Conservation (phyloP, 306 rosid species). For the Erythrophleum fordii region DNA sequence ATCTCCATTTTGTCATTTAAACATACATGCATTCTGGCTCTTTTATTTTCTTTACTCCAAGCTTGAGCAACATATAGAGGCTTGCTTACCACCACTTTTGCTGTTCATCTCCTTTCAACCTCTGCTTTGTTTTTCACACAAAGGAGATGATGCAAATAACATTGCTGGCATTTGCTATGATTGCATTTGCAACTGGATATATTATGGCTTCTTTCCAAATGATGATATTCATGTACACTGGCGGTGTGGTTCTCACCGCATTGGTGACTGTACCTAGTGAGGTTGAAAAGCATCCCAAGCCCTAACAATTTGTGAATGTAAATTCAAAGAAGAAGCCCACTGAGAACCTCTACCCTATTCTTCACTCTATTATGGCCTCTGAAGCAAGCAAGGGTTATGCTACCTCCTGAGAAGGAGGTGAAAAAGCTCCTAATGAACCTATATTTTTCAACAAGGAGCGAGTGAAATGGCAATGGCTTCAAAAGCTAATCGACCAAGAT, state of each 20-base stretch:
- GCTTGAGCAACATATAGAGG: constrained; percentile 97
- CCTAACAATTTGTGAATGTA: constrained; percentile 46
- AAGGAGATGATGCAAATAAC: constrained; percentile 90
- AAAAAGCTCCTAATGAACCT: too few relatives aligned
- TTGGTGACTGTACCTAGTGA: constrained; percentile 72
- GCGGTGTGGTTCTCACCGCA: constrained; percentile 83
- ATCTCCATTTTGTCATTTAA: too few relatives aligned
- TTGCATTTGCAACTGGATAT: constrained; percentile 68
- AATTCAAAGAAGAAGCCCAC: constrained; percentile 61
- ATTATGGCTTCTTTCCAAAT: constrained; percentile 67
- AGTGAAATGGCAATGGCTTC: too few relatives aligned
- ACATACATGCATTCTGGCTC: constrained; percentile 98
- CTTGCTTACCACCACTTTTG: constrained; percentile 82
- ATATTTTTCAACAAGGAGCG: too few relatives aligned
- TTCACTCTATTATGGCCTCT: too few relatives aligned
- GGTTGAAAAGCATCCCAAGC: constrained; percentile 82
- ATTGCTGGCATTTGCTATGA: constrained; percentile 69
- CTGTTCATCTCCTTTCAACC: constrained; percentile 99
- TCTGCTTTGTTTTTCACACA: too few relatives aligned
- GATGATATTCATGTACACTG: constrained; percentile 74
- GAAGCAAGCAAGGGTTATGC: too few relatives aligned
- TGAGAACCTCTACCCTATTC: too few relatives aligned
- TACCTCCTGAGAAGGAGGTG: too few relatives aligned
- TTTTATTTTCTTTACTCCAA: constrained; percentile 91
- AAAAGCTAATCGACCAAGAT: too few relatives aligned